Percentiles rank a stretch among this genome's conserved stretches.
Evolutionary conservation across 768 basidiomycete genomes (phyloP).

Genomic region (Tephrocybe sp.): DNA sequence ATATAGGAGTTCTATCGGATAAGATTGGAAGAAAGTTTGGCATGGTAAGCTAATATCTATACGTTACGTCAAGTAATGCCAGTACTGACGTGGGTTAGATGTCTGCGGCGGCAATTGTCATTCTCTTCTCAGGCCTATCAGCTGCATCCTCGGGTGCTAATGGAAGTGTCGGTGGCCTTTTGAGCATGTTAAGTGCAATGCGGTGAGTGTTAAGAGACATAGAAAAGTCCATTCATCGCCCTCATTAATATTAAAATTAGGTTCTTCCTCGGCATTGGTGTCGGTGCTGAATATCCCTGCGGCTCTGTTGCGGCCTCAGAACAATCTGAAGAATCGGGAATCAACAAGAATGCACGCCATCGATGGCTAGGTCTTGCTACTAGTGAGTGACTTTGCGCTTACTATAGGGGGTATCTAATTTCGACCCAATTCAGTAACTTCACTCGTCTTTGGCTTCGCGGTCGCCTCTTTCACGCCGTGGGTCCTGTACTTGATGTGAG

Average conservation of each 20-base stretch:
- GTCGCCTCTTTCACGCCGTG: conserved; percentile 77
- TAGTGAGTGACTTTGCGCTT: conserved; percentile 45
- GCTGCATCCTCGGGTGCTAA: conserved; percentile 80
- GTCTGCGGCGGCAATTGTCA: conserved; percentile 78
- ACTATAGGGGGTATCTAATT: no score
- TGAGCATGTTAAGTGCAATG: conserved; percentile 76
- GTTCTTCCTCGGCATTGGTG: conserved; percentile 85
- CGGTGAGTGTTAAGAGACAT: conserved; percentile 44
- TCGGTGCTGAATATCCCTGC: conserved; percentile 88
- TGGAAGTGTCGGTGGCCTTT: conserved; percentile 61
- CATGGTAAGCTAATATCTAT: conserved; percentile 71
- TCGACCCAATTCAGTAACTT: no score
- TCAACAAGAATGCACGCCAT: conserved; percentile 77
- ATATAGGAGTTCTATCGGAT: conserved; percentile 67
- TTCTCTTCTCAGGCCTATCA: conserved; percentile 80
- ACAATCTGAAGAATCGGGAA: conserved; percentile 79
- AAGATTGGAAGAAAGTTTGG: conserved; percentile 85
- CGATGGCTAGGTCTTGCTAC: conserved; percentile 86
- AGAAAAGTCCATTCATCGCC: neutral
- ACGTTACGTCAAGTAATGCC: no score
- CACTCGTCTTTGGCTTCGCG: conserved; percentile 77
- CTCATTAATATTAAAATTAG: conserved; percentile 32
- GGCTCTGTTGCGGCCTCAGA: conserved; percentile 88
- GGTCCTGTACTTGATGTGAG: conserved; percentile 84
- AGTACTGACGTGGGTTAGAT: conserved; percentile 44